Base-by-base conservation (phyloP, 768 basidiomycete genomes). In the Fistulinella prunicolor region DNA sequence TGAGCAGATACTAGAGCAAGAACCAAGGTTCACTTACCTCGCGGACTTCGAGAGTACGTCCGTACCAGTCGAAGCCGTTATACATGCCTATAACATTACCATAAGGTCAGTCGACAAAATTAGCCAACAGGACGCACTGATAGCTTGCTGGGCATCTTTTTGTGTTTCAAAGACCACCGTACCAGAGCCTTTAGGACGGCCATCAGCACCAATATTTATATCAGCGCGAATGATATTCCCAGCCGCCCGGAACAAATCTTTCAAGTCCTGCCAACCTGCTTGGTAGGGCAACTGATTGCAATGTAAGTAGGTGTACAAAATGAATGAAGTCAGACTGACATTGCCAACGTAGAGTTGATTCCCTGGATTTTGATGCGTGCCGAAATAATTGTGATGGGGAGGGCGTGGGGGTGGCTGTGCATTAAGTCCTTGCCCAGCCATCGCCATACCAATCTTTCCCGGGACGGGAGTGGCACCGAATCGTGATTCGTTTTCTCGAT, bases 191-290 rank as follows among this genome's bases (percentile, higher is more conserved):
- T 96, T 95, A 14, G 95, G 94, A 12, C 85, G 80, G 22, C 94
- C 94, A 67, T 96, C 93, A 19, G 85, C 83, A 50, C 89, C 91
- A 48, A 95, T 87, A 57, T 94, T 94, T 54, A 97, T 92, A 65
- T 98, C 95, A 47, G 95, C 93, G 38, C 95, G 84, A 54, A 97
- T 83, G 57, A 99, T 94, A 62, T 91, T 89, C 7, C 95, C 95
- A 38, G 95, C 90, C 23, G 90, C 82, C 47, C 95, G 85, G 85
- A 98, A 97, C 23, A 98, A 74, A 67, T 98, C 95, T 63, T 98
- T 98, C 47, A 98, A 73, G 65, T 98, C 95, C 66, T 99, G 95
- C 95, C 95, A 99, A 24, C 92, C 92, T n/a, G 93, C 94, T 71
- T 94, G 92, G 63, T 90, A 92, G 2, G 94, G 94, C 23, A 98